Percentiles rank a stretch among this genome's conserved stretches.
These are phyloP conservation scores for Saccharomyces pastorianus DNA, from an alignment of 1,139 yeast species.

Conservation along the genomic window DNA sequence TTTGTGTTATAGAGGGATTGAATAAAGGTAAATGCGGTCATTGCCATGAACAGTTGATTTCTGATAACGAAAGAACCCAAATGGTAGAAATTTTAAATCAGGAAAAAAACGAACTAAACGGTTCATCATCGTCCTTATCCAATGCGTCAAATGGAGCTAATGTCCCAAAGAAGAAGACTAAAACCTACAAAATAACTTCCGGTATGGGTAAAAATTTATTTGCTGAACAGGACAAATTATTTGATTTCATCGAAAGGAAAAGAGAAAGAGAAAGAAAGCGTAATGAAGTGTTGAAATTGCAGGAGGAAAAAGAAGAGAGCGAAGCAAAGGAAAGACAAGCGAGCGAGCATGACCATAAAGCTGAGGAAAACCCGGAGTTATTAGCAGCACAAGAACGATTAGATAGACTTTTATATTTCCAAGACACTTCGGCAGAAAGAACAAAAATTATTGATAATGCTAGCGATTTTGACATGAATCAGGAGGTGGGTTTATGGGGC, in stretches of 20 bases:
- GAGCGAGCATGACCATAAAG: slow-evolving; percentile 36
- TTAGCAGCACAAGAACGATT: slow-evolving; percentile 63
- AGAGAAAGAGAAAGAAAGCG: slow-evolving; percentile 24
- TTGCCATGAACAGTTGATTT: slow-evolving; percentile 64
- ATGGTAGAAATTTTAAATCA: slow-evolving; percentile 45
- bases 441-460: slow-evolving; percentile 91
- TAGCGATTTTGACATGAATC: slow-evolving; percentile 85
- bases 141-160: slow-evolving; percentile 4
- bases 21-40: slow-evolving; percentile 70
- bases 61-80: slow-evolving; percentile 50
- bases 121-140: slow-evolving; percentile 10
- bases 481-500: slow-evolving; percentile 90
- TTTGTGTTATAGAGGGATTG: slow-evolving; percentile 82
- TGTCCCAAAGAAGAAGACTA: slow-evolving; percentile 17
- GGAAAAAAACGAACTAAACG: slow-evolving; percentile 39
- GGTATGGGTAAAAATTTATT: slow-evolving; percentile 58
- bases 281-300: slow-evolving; percentile 13
- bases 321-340: slow-evolving; percentile 17
- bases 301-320: slow-evolving; percentile 21
- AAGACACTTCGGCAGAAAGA: slow-evolving; percentile 80
- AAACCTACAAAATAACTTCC: slow-evolving; percentile 27
- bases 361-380: slow-evolving; percentile 42
- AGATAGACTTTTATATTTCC: slow-evolving; percentile 67
- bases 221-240: slow-evolving; percentile 58
- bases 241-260: slow-evolving; percentile 42